Percentiles rank a stretch among this genome's conserved stretches.
These are phyloP conservation scores for Gynostemma pentaphyllum DNA, from an alignment of 306 rosid species.

Conservation along the genomic window DNA sequence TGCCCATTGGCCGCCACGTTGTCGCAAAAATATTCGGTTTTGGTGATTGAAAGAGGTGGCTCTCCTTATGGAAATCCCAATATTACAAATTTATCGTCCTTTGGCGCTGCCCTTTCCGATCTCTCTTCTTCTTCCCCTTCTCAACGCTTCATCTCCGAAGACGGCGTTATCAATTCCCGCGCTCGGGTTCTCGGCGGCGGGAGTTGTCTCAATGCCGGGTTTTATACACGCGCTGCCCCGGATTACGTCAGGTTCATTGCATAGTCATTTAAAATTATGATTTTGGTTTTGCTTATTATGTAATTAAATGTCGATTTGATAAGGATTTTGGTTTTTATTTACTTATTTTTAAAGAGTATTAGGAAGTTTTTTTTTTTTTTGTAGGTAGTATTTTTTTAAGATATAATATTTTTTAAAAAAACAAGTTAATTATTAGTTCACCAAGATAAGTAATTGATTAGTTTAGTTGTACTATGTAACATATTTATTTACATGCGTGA, in stretches of 20 bases:
- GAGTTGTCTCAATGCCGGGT: constrained; percentile 65
- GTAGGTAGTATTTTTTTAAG: no score
- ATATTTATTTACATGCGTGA: no score
- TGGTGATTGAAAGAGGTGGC: constrained; percentile 67
- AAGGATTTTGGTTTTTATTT: no score
- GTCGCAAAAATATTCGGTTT: constrained; percentile 53
- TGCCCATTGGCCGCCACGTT: constrained; percentile 79
- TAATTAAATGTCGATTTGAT: no score
- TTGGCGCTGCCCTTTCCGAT: constrained; percentile 52
- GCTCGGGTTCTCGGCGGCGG: constrained; percentile 79
- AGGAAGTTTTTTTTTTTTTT: no score
- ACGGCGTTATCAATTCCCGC: constrained; percentile 64
- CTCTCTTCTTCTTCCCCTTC: constrained; percentile 55
- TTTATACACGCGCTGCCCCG: constrained; percentile 54
- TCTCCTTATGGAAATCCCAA: constrained; percentile 69
- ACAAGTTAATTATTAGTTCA: no score
- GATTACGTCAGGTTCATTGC: constrained; percentile 18
- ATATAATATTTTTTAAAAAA: no score
- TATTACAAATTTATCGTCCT: constrained; percentile 40
- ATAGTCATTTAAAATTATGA: constrained; percentile 6
- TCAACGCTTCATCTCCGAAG: constrained; percentile 70
- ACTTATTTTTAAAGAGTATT: no score
- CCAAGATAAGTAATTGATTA: no score
- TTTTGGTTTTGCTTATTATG: no score
- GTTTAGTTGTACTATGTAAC: no score